Evolutionary conservation across 2,329 filamentous ascomycete species (phyloP), one percentile per base, ranked within the genome.

Genomic region (Xylaria sp.): DNA sequence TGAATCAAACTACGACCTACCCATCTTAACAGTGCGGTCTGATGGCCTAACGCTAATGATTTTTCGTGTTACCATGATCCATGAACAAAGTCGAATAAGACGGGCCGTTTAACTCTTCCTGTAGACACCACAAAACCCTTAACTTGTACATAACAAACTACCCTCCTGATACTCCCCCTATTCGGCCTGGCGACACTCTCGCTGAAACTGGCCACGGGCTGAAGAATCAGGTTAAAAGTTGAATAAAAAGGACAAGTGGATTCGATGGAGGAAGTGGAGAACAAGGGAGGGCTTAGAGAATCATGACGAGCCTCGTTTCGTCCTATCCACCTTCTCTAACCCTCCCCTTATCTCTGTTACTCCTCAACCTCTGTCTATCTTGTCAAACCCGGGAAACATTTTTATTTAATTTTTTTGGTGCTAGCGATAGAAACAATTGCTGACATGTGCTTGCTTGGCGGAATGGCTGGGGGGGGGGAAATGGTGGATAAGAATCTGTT

Each of bases 81-180:
- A 18, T 20, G 15, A 23, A 28, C 34, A 37, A 31, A 57, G 50
- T 18, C 46, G 15, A 48, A 44, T 12, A 46, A 25, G 54, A 28
- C 46, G 31, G 9, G 39, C 46, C 41, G 20, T 50, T 55, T 31
- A 44, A 44, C 15, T 48, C 55, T 48, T 51, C 48, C 18, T 41
- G 48, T 66, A 67, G 59, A 69, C 41, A n/a, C 55, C 54, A 34
- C 13, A 48, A 58, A 54, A 41, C 9, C 13, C 44, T 48, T 39
- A 31, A 54, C 60, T 51, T 69, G 63, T 69, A 63, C 58, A 66
- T 66, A 65, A 46, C n/a, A 48, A 25, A 31, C 31, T 20, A 41
- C 28, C 41, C 8, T 25, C n/a, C 8, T 7, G 18, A 31, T 31
- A 34, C 34, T 44, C 23, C 18, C 41, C 20, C 39, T 18, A 5